Base-by-base conservation (phyloP, 805 yeast genomes). In the Suhomyces prunicola region DNA sequence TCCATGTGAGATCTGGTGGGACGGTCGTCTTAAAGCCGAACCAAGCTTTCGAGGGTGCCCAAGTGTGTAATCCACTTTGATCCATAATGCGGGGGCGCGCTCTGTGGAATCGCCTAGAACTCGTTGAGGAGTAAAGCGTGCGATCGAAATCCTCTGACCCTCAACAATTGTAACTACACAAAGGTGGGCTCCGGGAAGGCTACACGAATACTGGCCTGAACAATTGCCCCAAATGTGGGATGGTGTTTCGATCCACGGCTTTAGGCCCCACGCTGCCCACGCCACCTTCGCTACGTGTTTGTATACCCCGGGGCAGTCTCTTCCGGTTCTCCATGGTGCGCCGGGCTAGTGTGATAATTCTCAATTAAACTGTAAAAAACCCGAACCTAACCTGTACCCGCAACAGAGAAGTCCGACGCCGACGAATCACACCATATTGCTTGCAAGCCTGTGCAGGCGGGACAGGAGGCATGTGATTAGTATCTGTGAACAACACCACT, bases 351-450 rank as follows among this genome's bases (percentile, higher is more conserved):
- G 42, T 39, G 42, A 17, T 39, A 17, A 17, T 17, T 39, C 7
- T 19, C 42, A 17, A 39, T 17, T 39, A 39, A 39, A 39, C 42
- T 39, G 42, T 6, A 39, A 39, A 31, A 27, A 9, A 9, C n/a
- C 10, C 1, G 41, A n/a, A 39, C 17, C 22, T 17, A 39, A 39
- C 23, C 42, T 39, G 23, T 39, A 39, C 13, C 46, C 53, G 58
- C 58, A 50, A 45, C 36, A 46, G 46, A 52, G 58, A 55, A 55
- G 54, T 55, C 58, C 58, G 58, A 55, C 54, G 44, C 58, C 58
- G 58, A 55, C 45, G 35, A 41, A 46, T 50, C 51, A 47, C 49
- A 22, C 49, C 49, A 47, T 19, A 19, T 24, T 10, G 13, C 24
- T 9, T 8, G 36, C 36, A 33, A 33, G 17, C 5, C 17, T 33